These are phyloP conservation scores for Nitzschia sp. DNA, from an alignment of 108 stramenopile species.

Conservation along the genomic window DNA sequence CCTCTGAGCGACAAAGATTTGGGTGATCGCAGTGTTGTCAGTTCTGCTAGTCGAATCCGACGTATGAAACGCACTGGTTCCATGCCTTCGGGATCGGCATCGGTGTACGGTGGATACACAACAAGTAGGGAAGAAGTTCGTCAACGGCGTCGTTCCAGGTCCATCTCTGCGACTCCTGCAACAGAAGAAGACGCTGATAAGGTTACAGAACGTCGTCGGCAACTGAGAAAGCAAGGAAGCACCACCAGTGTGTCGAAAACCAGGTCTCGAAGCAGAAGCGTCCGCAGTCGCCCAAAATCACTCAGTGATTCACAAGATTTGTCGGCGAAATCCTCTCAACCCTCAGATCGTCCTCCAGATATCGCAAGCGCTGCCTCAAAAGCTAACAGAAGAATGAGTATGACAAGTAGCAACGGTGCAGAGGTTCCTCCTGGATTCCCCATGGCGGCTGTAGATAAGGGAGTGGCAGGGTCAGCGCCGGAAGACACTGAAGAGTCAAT, in stretches of 20 bases:
- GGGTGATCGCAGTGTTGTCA: slow-evolving; percentile 20
- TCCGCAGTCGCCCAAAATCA: not conserved
- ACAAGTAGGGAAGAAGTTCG: slow-evolving; percentile 11
- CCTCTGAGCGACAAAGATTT: not conserved
- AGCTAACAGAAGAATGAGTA: not conserved
- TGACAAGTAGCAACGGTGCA: slow-evolving; percentile 13
- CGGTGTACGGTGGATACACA: slow-evolving; percentile 11
- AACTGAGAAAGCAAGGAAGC: slow-evolving; percentile 6
- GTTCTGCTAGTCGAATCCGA: slow-evolving; percentile 11
- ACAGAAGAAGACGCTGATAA: not conserved
- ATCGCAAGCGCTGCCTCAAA: not conserved
- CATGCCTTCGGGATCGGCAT: slow-evolving; percentile 12
- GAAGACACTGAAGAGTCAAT: not conserved
- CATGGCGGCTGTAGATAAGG: slow-evolving; percentile 14
- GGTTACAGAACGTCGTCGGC: not conserved
- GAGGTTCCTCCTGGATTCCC: slow-evolving; percentile 23
- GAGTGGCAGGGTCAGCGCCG: not conserved
- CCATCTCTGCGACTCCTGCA: not conserved
- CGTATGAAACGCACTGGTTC: slow-evolving; percentile 6
- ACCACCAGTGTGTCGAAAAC: not conserved
- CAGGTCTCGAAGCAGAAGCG: not conserved
- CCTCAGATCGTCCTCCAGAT: slow-evolving; percentile 1
- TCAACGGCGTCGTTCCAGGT: slow-evolving; percentile 9
- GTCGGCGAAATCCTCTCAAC: not conserved
- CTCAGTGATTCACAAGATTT: not conserved